Evolutionary conservation across 129 eudicot species (phyloP).

Genomic region (Escallonia herrerae): DNA sequence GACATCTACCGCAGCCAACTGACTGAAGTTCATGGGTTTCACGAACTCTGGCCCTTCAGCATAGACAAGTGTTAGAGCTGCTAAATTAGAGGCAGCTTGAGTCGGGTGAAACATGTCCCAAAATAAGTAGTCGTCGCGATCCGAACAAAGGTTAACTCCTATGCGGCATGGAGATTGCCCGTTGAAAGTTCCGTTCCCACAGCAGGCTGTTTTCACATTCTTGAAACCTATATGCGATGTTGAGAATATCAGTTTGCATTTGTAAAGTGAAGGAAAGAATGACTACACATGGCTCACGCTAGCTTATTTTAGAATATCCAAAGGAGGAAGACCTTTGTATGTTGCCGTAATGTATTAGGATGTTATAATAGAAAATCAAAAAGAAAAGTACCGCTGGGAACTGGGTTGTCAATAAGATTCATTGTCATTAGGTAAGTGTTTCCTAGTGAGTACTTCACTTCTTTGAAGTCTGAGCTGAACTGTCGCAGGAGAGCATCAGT

Average conservation of each 20-base stretch:
- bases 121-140: slow-evolving; percentile 35
- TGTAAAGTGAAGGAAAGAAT: too few species aligned
- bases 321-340: too few species aligned
- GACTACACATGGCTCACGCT: too few species aligned
- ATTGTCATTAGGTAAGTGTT: slow-evolving; percentile 39
- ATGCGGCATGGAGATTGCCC: slow-evolving; percentile 19
- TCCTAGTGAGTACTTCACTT: slow-evolving; percentile 40
- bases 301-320: too few species aligned
- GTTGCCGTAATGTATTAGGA: not conserved
- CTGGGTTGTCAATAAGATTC: slow-evolving; percentile 31
- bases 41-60: slow-evolving; percentile 35
- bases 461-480: slow-evolving; percentile 19
- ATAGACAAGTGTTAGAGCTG: slow-evolving; percentile 28
- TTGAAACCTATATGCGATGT: slow-evolving; percentile 25
- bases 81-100: slow-evolving; percentile 32
- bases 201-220: slow-evolving; percentile 41
- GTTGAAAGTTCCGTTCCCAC: slow-evolving; percentile 37
- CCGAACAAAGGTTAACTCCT: slow-evolving; percentile 28
- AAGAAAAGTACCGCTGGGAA: slow-evolving; percentile 13
- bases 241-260: too few species aligned
- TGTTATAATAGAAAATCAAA: not conserved
- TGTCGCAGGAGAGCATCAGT: slow-evolving; percentile 10
- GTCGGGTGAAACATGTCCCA: slow-evolving; percentile 64
- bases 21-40: slow-evolving; percentile 42
- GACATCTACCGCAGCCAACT: slow-evolving; percentile 23